phyloP scores from a whole-genome alignment of 2,329 filamentous ascomycete species.

The Trichoderma atrobrunneum region DNA sequence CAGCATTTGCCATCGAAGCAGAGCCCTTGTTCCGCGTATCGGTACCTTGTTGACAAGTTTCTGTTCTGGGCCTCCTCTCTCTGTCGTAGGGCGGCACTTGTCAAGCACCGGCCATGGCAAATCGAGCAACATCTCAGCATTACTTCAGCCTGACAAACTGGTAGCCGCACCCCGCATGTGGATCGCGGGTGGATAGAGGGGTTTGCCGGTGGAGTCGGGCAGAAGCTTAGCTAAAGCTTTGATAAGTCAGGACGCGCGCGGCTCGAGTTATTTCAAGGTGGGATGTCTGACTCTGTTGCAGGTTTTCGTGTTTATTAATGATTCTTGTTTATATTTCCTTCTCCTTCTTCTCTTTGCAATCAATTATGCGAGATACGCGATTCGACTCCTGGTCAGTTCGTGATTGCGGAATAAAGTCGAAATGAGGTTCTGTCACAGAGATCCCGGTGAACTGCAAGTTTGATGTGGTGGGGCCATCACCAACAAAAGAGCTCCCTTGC shows the following conservation, averaged over 20 bases:
- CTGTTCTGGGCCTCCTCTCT: background rate
- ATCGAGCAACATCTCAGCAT: constrained; percentile 20
- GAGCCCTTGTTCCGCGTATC: background rate
- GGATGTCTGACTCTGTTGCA: background rate
- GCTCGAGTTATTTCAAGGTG: background rate
- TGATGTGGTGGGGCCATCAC: background rate
- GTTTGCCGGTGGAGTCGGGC: background rate
- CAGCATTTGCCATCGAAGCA: background rate
- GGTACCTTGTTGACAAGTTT: background rate
- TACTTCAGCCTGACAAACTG: constrained; percentile 34
- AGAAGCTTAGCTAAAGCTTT: constrained; percentile 31
- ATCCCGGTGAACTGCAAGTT: background rate
- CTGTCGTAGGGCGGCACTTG: background rate
- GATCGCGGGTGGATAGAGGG: background rate
- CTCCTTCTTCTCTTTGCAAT: background rate
- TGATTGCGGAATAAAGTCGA: background rate
- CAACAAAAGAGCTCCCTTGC: background rate
- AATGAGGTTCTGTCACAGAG: background rate
- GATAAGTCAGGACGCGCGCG: constrained; percentile 22
- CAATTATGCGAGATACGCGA: background rate
- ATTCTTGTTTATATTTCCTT: background rate
- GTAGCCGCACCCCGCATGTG: constrained; percentile 10
- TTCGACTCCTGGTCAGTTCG: background rate
- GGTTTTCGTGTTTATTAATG: background rate
- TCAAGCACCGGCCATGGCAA: background rate